Percentiles rank a stretch among this genome's conserved stretches.
Conservation (phyloP, 345 rosid species). For the Citrus maxima region DNA sequence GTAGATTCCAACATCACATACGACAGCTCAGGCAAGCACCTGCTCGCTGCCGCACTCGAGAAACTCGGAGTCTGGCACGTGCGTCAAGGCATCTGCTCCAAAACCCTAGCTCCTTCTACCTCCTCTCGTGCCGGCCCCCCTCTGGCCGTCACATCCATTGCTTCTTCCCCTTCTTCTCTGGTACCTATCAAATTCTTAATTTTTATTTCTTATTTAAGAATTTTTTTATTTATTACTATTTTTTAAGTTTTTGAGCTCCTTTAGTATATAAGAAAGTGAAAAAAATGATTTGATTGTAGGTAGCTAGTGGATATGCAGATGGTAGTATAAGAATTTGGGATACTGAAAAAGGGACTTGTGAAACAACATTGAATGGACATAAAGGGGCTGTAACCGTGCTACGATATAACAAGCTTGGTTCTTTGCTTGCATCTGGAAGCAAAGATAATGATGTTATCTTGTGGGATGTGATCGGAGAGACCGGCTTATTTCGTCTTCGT, state of each 20-base stretch:
- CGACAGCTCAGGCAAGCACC: conserved; percentile 63
- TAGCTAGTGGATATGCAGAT: conserved; percentile 70
- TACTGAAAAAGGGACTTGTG: conserved; percentile 70
- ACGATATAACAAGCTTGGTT: conserved; percentile 60
- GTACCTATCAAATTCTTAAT: conserved; percentile 27
- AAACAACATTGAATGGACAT: conserved; percentile 74
- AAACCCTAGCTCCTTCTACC: conserved; percentile 54
- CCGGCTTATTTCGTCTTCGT: conserved; percentile 73
- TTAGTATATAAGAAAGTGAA: neutral
- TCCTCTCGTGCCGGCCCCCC: conserved; percentile 50
- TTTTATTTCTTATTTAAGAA: no score
- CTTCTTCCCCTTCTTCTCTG: conserved; percentile 51
- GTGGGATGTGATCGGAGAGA: conserved; percentile 95
- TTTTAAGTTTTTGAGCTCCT: neutral
- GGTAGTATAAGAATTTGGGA: conserved; percentile 95
- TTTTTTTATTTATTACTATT: neutral
- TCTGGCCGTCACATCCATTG: conserved; percentile 55
- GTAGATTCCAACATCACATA: conserved; percentile 60
- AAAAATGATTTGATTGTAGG: conserved; percentile 24
- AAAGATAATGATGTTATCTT: conserved; percentile 86
- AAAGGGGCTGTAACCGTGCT: conserved; percentile 84
- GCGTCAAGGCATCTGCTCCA: conserved; percentile 79
- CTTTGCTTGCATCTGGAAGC: conserved; percentile 91
- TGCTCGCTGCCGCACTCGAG: conserved; percentile 83
- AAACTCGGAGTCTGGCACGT: conserved; percentile 88